These are phyloP conservation scores for Pilaira anomala DNA, from an alignment of 192 early-diverging fungal species.

Conservation along the genomic window DNA sequence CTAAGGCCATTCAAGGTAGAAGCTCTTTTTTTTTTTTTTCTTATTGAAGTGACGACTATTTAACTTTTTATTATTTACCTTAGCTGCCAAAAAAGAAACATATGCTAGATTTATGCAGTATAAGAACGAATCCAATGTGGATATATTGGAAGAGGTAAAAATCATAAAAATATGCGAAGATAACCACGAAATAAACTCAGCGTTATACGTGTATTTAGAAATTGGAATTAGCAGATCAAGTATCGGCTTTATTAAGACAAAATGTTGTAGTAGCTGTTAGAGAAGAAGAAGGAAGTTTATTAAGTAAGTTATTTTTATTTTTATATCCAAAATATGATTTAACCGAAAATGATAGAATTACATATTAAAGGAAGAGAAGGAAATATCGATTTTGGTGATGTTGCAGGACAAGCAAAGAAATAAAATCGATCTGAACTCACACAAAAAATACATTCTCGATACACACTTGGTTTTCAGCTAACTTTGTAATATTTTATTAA, in stretches of 20 bases:
- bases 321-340: no score
- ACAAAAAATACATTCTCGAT: no score
- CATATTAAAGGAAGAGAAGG: conserved; percentile 15
- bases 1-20: conserved; percentile 14
- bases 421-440: no score
- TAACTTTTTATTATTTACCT: background rate
- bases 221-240: conserved; percentile 15
- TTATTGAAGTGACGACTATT: background rate
- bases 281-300: background rate
- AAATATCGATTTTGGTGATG: conserved; percentile 6
- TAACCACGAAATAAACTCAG: no score
- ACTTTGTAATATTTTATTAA: no score
- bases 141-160: conserved; percentile 15
- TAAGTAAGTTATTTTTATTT: conserved; percentile 8
- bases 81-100: conserved; percentile 18
- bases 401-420: conserved; percentile 1
- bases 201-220: conserved; percentile 13
- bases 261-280: conserved; percentile 8
- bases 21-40: background rate
- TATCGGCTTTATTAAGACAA: conserved; percentile 8
- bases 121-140: conserved; percentile 9
- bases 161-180: background rate
- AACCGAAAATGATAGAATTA: background rate
- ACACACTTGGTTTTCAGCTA: no score
- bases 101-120: conserved; percentile 17